A percentile compares a stretch with the other conserved stretches of the same genome.
These are phyloP conservation scores for Ceratobasidium sp. DNA, from an alignment of 1,284 basidiomycete genomes.

Conservation along the genomic window DNA sequence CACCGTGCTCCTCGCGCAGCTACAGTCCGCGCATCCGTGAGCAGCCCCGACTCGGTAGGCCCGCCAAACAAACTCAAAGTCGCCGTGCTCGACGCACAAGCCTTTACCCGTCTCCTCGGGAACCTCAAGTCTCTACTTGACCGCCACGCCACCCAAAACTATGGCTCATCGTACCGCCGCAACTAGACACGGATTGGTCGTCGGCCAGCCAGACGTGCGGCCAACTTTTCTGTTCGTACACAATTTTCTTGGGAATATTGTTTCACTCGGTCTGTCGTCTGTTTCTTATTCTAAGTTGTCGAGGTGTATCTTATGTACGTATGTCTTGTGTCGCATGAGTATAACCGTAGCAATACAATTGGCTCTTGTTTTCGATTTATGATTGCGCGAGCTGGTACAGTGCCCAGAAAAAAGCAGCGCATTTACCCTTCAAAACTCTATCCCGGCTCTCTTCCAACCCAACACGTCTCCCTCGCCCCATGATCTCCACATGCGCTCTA, in stretches of 20 bases:
- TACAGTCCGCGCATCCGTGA: conserved; percentile 84
- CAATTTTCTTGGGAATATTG: conserved; percentile 14
- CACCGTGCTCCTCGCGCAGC: conserved; percentile 90
- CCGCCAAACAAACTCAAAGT: conserved; percentile 76
- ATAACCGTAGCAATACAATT: conserved; percentile 33
- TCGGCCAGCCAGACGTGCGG: not conserved
- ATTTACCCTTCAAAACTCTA: conserved; percentile 21
- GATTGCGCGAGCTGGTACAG: not conserved
- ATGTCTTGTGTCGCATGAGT: conserved; percentile 31
- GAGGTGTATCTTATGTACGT: conserved; percentile 41
- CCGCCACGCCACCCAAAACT: conserved; percentile 66
- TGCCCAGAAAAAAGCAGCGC: not conserved
- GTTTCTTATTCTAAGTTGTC: conserved; percentile 7
- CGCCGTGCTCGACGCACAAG: conserved; percentile 91
- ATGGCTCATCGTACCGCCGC: conserved; percentile 32
- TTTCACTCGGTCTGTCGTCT: not conserved
- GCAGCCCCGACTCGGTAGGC: conserved; percentile 58
- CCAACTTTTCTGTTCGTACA: not conserved
- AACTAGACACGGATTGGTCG: conserved; percentile 1
- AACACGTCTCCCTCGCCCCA: conserved; percentile 69
- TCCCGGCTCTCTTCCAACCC: conserved; percentile 61
- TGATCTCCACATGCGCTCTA: conserved; percentile 91
- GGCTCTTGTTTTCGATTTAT: conserved; percentile 1
- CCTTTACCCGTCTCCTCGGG: conserved; percentile 94
- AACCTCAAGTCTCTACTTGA: conserved; percentile 91